Evolutionary conservation across 148 eudicot species (phyloP), one percentile per base, ranked within the genome.

Genomic region (Camellia sinensis): DNA sequence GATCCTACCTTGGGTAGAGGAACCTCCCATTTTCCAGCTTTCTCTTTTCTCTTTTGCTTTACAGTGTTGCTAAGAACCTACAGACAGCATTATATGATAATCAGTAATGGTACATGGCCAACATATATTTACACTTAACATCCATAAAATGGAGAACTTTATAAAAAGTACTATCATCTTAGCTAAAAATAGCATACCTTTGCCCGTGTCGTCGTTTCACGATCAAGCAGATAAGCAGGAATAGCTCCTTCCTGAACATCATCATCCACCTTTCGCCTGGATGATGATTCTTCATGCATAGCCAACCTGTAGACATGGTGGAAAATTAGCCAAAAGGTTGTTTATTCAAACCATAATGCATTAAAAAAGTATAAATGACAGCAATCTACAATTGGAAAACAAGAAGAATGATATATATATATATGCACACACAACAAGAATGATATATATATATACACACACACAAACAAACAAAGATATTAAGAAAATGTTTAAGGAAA

Each of bases 21-120:
- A 83, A 96, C 99, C 17, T 94, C 95, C 99, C 99, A 96, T 82
- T 92, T 96, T 46, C 98, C 99, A 80, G 98, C 97, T 86, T 89
- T 96, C 80, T 96, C 99, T 79, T 93, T 96, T 84, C 98, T 91
- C 90, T 96, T 96, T 78, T 96, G 99, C 86, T 96, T 96, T 79
- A 96, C 87, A 45, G 98, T 92, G 87, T 96, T 92, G 92, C 99
- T 96, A 80, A 93, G 83, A 68, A 93, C 90, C 97, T 95, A 81
- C 83, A 77, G 4, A 71, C 71, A 76, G 61, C 56, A 77, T 17
- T 54, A 77, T 13, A 8, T 43, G 11, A 75, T 19, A 1, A 67
- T 17, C 63, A 77, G 65, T 45, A 52, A 69, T 54, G 52, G 64
- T n/a, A 45, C 46, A 57, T 29, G 53, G 37, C 15, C 44, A 66